A percentile compares a stretch with the other conserved stretches of the same genome.
phyloP scores from a whole-genome alignment of 441 rosid genomes.

The Populus hybrid region DNA sequence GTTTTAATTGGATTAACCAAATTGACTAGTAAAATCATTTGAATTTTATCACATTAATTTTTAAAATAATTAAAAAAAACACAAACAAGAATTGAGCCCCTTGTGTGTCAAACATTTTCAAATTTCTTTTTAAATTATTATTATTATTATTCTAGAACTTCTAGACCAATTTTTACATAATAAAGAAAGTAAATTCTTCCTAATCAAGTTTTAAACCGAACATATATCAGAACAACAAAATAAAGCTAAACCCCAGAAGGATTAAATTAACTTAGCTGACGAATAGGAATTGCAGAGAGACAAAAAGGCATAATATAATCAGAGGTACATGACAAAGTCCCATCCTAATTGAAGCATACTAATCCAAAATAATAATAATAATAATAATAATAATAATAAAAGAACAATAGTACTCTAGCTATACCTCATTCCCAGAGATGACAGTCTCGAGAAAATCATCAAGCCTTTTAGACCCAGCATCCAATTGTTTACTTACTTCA shows the following conservation, averaged over 20 bases:
- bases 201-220: not conserved
- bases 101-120: not conserved
- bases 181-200: not conserved
- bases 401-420: not conserved
- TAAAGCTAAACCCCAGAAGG: not conserved
- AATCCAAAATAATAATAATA: not conserved
- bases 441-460: rapidly evolving
- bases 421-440: not conserved
- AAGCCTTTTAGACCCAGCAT: rapidly evolving
- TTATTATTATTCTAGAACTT: not conserved
- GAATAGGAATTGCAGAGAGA: not conserved
- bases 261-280: not conserved
- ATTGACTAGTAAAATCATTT: no score
- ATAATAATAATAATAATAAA: no score
- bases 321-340: not conserved
- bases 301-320: not conserved
- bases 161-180: not conserved
- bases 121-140: not conserved
- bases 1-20: no score
- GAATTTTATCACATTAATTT: no score
- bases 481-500: rapidly evolving
- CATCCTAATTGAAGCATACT: not conserved
- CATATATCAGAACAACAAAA: not conserved
- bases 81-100: not conserved
- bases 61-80: no score